Base-by-base conservation (phyloP, 768 basidiomycete species). In the Naganishia vaughanmartiniae region DNA sequence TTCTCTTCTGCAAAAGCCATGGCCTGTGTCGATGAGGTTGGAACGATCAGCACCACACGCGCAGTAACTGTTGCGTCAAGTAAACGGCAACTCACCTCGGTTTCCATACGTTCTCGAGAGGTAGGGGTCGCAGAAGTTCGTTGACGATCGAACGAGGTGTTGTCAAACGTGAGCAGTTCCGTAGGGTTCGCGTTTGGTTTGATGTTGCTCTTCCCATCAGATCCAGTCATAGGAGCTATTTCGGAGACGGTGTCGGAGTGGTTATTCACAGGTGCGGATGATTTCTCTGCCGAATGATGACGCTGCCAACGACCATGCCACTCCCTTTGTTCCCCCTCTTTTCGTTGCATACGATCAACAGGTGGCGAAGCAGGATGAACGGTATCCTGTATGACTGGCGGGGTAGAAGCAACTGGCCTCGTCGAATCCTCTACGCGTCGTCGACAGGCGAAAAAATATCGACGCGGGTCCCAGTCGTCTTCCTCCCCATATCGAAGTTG, bases 1-100 rank as follows among this genome's bases (percentile, higher is more conserved):
- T 45, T 63, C 39, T 63, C 60, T 45, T 63, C 60, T 26, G 60
- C 60, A 46, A 63, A 63, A 14, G 60, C 60, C 17, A 63, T 31
- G 12, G 60, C 60, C 60, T 63, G 42, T 55, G 54, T 7, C 24
- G 33, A n/a, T n/a, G n/a, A 55, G 28, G 7, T 55, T 2, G 30
- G 30, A 15, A 28, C 4, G 9, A 21, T 19, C n/a, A 36, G 33
- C 30, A 56, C 11, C 26, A 58, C n/a, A n/a, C 34, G n/a, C 4
- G 33, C 28, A 17, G 57, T 11, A 30, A n/a, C 10, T 42, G 42
- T 42, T 15, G 42, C 2, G 5, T 15, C 42, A 34, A 17, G 30
- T 12, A 36, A 11, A 10, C 6, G 17, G 5, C 6, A 14, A 45
- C 60, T 63, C 10, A 63, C 60, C 28, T 63, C 60, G 24, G 60